Base-by-base conservation (phyloP, 2,329 filamentous ascomycete genomes). In the Botrytis deweyae region DNA sequence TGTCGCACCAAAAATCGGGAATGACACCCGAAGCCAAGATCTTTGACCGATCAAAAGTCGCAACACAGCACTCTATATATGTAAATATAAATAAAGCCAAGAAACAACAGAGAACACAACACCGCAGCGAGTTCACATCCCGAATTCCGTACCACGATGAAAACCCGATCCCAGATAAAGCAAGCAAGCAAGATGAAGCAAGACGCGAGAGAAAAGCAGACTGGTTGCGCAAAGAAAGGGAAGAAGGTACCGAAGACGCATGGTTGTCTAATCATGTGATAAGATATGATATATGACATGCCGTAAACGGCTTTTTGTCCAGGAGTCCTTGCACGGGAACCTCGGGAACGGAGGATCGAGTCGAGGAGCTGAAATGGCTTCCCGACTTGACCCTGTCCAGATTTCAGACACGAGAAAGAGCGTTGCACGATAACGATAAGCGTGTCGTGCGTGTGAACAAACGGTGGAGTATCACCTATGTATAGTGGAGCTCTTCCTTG, bases 401-500 rank as follows among this genome's bases (percentile, higher is more conserved):
- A 16, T 16, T 55, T 8, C 33, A 40, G 25, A 52, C 10, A 40
- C 18, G n/a, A 42, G 18, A 38, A 12, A 55, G 46, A 55, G 22
- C 25, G 46, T 68, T 10, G 25, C 49, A 68, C 49, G 65, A 55
- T 68, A 68, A 58, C 33, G 65, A 58, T 68, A 68, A 68, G 46
- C 36, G n/a, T 33, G 33, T 33, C 33, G 33, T 33, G 33, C 33
- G 33, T 68, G 25, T 10, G 40, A n/a, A 6, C 22, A 36, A 62
- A 68, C 36, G 66, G 49, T 68, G 49, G 49, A 55, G 49, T 55
- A n/a, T 55, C n/a, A 55, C 5, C 49, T n/a, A n/a, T 55, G 64
- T 25, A 68, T 12, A 58, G 66, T 68, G 49, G 49, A 42, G 65
- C 49, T 8, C 52, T 58, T 36, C 52, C 52, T 4, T 29, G 52